These are phyloP conservation scores for Stromatinia cepivora DNA, from an alignment of 2,329 filamentous ascomycete species.

Conservation along the genomic window DNA sequence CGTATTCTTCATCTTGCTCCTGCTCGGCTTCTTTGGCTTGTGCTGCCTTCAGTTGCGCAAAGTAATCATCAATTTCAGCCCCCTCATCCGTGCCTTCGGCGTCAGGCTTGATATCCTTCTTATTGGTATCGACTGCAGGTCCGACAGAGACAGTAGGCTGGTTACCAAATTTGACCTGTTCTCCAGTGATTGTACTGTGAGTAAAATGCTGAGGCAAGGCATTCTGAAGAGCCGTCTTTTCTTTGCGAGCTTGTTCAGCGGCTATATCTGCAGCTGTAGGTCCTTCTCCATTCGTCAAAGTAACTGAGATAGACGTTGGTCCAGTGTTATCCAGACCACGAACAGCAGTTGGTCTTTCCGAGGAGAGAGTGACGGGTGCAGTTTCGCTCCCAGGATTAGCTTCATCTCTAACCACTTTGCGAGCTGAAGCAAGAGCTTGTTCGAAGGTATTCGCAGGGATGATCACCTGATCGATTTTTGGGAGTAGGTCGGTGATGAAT, in stretches of 20 bases:
- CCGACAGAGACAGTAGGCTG: slow-evolving; percentile 43
- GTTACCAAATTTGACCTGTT: slow-evolving; percentile 53
- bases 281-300: slow-evolving; percentile 65
- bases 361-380: slow-evolving; percentile 54
- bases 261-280: slow-evolving; percentile 66
- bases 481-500: slow-evolving; percentile 74
- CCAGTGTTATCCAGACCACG: slow-evolving; percentile 66
- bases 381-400: slow-evolving; percentile 64
- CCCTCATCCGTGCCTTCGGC: slow-evolving; percentile 48
- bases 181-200: slow-evolving; percentile 66
- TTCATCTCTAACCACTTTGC: slow-evolving; percentile 65
- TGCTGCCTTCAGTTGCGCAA: slow-evolving; percentile 63
- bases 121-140: slow-evolving; percentile 46
- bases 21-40: slow-evolving; percentile 53
- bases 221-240: slow-evolving; percentile 67
- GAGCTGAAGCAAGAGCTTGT: slow-evolving; percentile 60
- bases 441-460: slow-evolving; percentile 77
- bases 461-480: slow-evolving; percentile 71
- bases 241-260: slow-evolving; percentile 63
- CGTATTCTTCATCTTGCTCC: slow-evolving; percentile 53
- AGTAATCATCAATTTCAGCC: slow-evolving; percentile 65
- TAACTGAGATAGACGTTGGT: slow-evolving; percentile 68
- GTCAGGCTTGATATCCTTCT: slow-evolving; percentile 48
- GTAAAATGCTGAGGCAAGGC: slow-evolving; percentile 71
- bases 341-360: slow-evolving; percentile 64